phyloP scores from a whole-genome alignment of 345 rosid genomes.

The Brassica carinata region DNA sequence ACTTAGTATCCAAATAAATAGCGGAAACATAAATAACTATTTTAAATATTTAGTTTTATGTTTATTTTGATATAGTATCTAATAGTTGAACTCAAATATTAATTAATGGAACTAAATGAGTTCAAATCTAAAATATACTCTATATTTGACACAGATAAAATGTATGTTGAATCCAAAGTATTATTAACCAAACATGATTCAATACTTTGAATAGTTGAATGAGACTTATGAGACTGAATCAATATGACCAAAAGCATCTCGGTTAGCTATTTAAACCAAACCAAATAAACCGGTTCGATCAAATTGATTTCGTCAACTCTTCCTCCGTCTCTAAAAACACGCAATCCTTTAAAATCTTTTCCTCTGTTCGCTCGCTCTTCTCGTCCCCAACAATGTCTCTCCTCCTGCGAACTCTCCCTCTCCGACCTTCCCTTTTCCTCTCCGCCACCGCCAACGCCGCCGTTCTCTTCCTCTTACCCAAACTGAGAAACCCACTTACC shows the following conservation, averaged over 20 bases:
- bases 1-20: no score
- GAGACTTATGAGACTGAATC: background rate
- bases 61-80: no score
- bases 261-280: slow-evolving; percentile 1
- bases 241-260: background rate
- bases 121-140: no score
- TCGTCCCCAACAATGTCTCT: slow-evolving; percentile 48
- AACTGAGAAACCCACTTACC: slow-evolving; percentile 18
- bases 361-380: background rate
- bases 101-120: no score
- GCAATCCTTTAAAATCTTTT: slow-evolving; percentile 26
- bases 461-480: slow-evolving; percentile 21
- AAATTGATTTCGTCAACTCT: background rate
- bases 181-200: no score
- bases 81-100: no score
- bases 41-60: no score
- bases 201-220: no score
- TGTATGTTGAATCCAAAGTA: no score
- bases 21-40: no score
- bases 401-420: slow-evolving; percentile 42
- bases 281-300: slow-evolving; percentile 12
- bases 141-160: no score
- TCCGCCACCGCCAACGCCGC: slow-evolving; percentile 38
- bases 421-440: slow-evolving; percentile 44
- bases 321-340: background rate